phyloP scores from a whole-genome alignment of 2,329 filamentous ascomycete species.

The Xylaria sp. region DNA sequence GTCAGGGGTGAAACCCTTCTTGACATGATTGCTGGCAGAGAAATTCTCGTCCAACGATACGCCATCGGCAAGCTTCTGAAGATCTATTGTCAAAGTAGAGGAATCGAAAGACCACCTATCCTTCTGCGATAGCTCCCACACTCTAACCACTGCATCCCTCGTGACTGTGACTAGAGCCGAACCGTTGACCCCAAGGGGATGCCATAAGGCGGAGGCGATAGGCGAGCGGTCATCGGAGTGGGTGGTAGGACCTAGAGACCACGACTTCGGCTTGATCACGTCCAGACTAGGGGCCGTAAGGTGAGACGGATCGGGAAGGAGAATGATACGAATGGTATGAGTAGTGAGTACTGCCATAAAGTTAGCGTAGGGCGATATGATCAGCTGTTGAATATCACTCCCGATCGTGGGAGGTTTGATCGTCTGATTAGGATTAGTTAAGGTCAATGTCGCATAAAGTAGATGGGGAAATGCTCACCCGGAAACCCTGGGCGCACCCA shows the following conservation, averaged over 20 bases:
- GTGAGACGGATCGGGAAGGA: conserved; percentile 81
- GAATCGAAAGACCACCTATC: conserved; percentile 88
- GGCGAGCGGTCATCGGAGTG: conserved; percentile 87
- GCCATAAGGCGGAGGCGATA: conserved; percentile 85
- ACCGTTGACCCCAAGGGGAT: conserved; percentile 84
- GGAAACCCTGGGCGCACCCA: conserved; percentile 49
- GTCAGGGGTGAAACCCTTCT: conserved; percentile 86
- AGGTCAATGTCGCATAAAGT: not conserved
- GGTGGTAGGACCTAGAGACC: conserved; percentile 88
- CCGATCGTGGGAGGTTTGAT: conserved; percentile 79
- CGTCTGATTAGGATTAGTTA: conserved; percentile 53
- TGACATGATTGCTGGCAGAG: conserved; percentile 72
- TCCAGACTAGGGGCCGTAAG: conserved; percentile 71
- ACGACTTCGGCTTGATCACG: conserved; percentile 80
- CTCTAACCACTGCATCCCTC: conserved; percentile 81
- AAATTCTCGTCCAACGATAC: conserved; percentile 84
- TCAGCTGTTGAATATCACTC: conserved; percentile 82
- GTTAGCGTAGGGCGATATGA: conserved; percentile 80
- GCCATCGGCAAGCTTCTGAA: conserved; percentile 87
- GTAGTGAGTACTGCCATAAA: conserved; percentile 85
- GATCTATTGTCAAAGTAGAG: conserved; percentile 81
- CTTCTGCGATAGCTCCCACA: conserved; percentile 87
- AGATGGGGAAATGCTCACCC: conserved; percentile 45
- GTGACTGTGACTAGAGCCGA: conserved; percentile 88
- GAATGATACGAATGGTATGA: conserved; percentile 85